Conservation (phyloP, 345 rosid genomes). For the Syzygium jambos region DNA sequence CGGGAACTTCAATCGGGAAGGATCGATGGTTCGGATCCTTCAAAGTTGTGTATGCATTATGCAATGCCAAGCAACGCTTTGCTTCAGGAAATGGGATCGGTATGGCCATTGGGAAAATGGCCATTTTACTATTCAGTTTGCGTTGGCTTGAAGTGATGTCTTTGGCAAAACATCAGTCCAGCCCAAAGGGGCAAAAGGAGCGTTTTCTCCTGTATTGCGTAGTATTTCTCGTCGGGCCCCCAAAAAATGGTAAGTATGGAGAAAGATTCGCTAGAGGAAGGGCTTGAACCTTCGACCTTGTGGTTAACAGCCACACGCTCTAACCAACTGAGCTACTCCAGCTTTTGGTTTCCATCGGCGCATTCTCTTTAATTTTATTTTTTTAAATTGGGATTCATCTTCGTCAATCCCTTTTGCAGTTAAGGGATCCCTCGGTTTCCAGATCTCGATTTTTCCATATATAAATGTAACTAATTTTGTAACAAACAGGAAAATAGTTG, state of each 20-base stretch:
- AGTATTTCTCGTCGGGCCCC: not conserved
- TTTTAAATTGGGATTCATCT: too few species aligned
- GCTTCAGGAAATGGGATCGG: not conserved
- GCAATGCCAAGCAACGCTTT: not conserved
- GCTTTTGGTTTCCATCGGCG: not conserved
- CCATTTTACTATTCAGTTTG: not conserved
- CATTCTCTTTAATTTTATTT: accelerated
- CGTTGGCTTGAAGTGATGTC: not conserved
- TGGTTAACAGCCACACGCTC: conserved; percentile 93
- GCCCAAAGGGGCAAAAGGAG: not conserved
- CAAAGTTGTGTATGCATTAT: not conserved
- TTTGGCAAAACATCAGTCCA: not conserved
- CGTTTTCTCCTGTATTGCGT: not conserved
- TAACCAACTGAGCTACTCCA: conserved; percentile 87
- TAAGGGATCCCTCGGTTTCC: too few species aligned
- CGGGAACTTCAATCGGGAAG: not conserved
- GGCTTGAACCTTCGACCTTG: conserved; percentile 92
- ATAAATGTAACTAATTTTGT: not conserved
- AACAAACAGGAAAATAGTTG: accelerated
- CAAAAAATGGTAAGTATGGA: not conserved
- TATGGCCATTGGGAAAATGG: not conserved
- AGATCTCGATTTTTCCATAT: too few species aligned
- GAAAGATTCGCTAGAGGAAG: conserved; percentile 30
- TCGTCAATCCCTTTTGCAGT: too few species aligned
- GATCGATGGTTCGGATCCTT: not conserved